Evolutionary conservation across 768 basidiomycete species (phyloP).

Genomic region (Obba rivulosa): DNA sequence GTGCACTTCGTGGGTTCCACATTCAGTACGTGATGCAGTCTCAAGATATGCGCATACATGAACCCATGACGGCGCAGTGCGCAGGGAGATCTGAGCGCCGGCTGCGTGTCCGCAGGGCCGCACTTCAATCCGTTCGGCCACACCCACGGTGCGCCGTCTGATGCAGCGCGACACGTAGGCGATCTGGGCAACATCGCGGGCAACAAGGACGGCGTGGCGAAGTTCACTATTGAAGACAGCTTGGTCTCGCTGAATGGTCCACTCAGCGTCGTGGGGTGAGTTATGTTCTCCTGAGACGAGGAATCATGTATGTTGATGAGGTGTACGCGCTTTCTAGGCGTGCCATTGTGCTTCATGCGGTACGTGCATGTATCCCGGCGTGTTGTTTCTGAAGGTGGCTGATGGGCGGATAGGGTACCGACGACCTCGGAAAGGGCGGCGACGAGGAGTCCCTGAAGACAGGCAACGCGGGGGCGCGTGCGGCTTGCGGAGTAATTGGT

Average conservation of each 20-base stretch:
- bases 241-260: slow-evolving; percentile 65
- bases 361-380: slow-evolving; percentile 24
- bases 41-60: not conserved
- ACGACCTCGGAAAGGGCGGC: slow-evolving; percentile 72
- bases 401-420: slow-evolving; percentile 46
- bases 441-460: slow-evolving; percentile 70
- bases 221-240: slow-evolving; percentile 52
- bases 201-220: slow-evolving; percentile 52
- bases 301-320: not conserved
- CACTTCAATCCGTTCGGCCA: slow-evolving; percentile 73
- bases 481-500: slow-evolving; percentile 85
- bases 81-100: slow-evolving; percentile 60
- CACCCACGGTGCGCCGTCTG: slow-evolving; percentile 60
- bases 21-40: slow-evolving; percentile 52
- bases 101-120: slow-evolving; percentile 62
- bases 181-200: slow-evolving; percentile 71
- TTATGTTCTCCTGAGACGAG: not conserved
- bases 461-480: slow-evolving; percentile 70
- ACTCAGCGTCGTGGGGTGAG: slow-evolving; percentile 65
- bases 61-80: slow-evolving; percentile 1
- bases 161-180: slow-evolving; percentile 61
- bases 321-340: slow-evolving; percentile 40
- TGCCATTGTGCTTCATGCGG: slow-evolving; percentile 70
- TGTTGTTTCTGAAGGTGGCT: not conserved
- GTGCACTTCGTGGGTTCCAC: slow-evolving; percentile 68